Evolutionary conservation across 306 rosid species (phyloP), one percentile per base, ranked within the genome.

Genomic region (Quercus variabilis): DNA sequence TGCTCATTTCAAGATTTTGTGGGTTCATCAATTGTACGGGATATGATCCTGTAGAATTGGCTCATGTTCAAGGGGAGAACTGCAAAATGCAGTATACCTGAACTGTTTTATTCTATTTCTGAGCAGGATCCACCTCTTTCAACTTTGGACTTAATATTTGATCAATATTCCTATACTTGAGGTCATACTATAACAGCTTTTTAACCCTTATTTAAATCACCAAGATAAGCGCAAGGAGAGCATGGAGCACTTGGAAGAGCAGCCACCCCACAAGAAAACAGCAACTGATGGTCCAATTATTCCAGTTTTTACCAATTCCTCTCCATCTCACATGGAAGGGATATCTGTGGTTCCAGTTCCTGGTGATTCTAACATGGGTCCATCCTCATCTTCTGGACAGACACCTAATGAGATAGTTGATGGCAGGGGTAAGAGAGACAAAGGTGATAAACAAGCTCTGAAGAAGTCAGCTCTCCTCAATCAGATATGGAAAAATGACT

Each of bases 401-500:
- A 69, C 52, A 60, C 58, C 71, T 56, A 20, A 67, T 25, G 83
- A 79, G 73, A 52, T 21, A 63, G 10, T 31, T 4, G 52, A 72
- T 35, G 56, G 55, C 56, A 85, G 20, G 18, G 74, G 74, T 57
- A 35, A 35, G 88, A 77, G 54, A 49, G 80, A 51, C 56, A 28
- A 12, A 54, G 81, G 30, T 54, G 82, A 71, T 72, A 81, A 69
- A 69, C 85, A 49, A 59, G 51, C 87, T 59, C 70, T 71, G 10
- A 81, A 84, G 52, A 80, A 75, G 70, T 82, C 87, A n/a, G 85
- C 97, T 76, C 64, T 83, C 67, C 95, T 92, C 23, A n/a, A 78
- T 33, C 97, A 89, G 80, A 81, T 92, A 71, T 92, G 95, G 93
- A 92, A 85, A 81, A 89, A 89, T 18, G 95, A 90, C 75, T 91